Evolutionary conservation across 2,329 filamentous ascomycete species (phyloP).

Genomic region (Chaetoscypha palmicola): DNA sequence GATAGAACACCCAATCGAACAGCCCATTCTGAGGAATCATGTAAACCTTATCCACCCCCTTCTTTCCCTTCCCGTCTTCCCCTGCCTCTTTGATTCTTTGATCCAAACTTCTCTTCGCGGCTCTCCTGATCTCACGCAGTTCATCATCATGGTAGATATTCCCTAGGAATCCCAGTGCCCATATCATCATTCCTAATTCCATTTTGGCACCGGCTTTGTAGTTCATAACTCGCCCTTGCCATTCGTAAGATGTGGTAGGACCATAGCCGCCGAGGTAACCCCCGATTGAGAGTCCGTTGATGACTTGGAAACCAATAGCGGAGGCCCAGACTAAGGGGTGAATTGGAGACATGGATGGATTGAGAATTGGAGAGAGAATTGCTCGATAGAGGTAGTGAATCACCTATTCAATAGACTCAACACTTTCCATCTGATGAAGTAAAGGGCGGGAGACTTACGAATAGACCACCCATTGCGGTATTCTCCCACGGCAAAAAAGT

Average conservation of each 20-base stretch:
- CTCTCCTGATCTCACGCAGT: conserved; percentile 75
- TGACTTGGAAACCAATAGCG: conserved; percentile 68
- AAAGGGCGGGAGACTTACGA: conserved; percentile 31
- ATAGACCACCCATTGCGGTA: conserved; percentile 65
- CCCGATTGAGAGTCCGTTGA: conserved; percentile 72
- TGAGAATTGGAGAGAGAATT: conserved; percentile 70
- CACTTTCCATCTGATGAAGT: background rate
- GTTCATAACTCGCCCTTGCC: conserved; percentile 36
- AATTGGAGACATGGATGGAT: conserved; percentile 89
- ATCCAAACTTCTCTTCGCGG: conserved; percentile 55
- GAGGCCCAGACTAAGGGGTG: conserved; percentile 59
- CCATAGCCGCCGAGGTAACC: conserved; percentile 80
- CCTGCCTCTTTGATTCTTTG: conserved; percentile 33
- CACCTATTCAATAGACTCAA: conserved; percentile 37
- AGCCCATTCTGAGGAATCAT: conserved; percentile 76
- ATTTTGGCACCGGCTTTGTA: conserved; percentile 36
- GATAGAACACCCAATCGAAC: conserved; percentile 77
- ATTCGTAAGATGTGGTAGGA: conserved; percentile 50
- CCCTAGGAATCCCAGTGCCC: conserved; percentile 65
- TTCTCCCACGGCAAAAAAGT: conserved; percentile 66
- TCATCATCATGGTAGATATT: conserved; percentile 91
- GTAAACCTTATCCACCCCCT: conserved; percentile 69
- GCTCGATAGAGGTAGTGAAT: conserved; percentile 92
- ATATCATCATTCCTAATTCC: conserved; percentile 63
- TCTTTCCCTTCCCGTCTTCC: conserved; percentile 35